Base-by-base conservation (phyloP, 345 rosid genomes). In the Microcos paniculata region DNA sequence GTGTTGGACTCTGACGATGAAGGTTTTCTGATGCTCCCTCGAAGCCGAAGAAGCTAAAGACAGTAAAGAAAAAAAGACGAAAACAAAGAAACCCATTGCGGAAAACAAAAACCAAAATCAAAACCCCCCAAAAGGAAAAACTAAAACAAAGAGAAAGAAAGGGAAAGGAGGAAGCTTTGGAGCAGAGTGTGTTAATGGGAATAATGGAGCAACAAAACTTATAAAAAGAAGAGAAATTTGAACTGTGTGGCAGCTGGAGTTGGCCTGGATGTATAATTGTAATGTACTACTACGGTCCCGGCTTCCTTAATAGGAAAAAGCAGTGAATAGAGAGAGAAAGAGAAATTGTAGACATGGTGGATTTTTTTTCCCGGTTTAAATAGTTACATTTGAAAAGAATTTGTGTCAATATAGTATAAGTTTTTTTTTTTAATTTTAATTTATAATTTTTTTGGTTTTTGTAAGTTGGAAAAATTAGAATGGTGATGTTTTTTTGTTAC, bases 1-100 rank as follows among this genome's bases (percentile, higher is more conserved):
- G 68, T 77, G 79, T 66, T 85, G 81, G 42, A 91, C 86, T 71
- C 80, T 83, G 61, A 91, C 77, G 9, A 91, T 87, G 87, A 81
- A 88, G 71, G 96, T 89, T 80, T 77, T 85, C 48, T 64, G 62
- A 55, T 72, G 78, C 1, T 55, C 55, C 1, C 33, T 43, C 19
- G 86, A 85, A 58, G 84, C 80, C 1, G 83, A 72, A 42, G 87
- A 82, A 55, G 85, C 76, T 38, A 73, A 21, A 3, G 82, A 77
- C 10, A 78, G 38, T 0, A 72, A 28, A 0, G 76, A 71, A 68
- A 83, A 59, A 63, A 85, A 62, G 74, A 82, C 38, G 66, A 71
- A 70, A 45, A 62, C 15, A 33, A 80, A 77, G 62, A 71, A 48
- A 62, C 74, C 80, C 88, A 85, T 85, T 31, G 30, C 55, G 73